Evolutionary conservation across 371 early-diverging fungal genomes (phyloP).

Genomic region (Parasitella parasitica): DNA sequence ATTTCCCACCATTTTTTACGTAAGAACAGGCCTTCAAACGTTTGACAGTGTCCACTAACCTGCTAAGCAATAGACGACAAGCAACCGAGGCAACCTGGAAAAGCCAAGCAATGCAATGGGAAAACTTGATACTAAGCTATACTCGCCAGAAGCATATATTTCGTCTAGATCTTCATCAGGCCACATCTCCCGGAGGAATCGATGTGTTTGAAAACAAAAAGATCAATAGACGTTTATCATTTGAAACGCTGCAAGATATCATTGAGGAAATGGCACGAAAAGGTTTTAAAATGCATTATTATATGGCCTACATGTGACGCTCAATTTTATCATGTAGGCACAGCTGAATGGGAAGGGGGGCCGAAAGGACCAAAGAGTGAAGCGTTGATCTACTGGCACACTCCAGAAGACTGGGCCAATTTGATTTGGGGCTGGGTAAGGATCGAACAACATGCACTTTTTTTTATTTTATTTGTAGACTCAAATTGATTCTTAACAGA

Average conservation of each 20-base stretch:
- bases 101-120: slow-evolving; percentile 82
- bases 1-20: slow-evolving; percentile 92
- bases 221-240: slow-evolving; percentile 61
- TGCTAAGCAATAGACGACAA: slow-evolving; percentile 60
- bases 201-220: slow-evolving; percentile 67
- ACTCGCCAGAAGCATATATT: slow-evolving; percentile 63
- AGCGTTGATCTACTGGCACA: slow-evolving; percentile 82
- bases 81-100: slow-evolving; percentile 82
- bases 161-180: slow-evolving; percentile 65
- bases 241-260: slow-evolving; percentile 65
- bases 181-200: slow-evolving; percentile 47
- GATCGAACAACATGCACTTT: neutral
- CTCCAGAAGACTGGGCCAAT: slow-evolving; percentile 88
- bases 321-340: slow-evolving; percentile 37
- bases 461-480: too few species aligned
- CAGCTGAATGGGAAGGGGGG: slow-evolving; percentile 74
- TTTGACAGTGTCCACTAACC: neutral
- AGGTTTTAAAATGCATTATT: slow-evolving; percentile 33
- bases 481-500: slow-evolving; percentile 34
- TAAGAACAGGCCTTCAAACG: slow-evolving; percentile 26
- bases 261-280: slow-evolving; percentile 75
- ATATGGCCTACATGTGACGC: too few species aligned
- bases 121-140: slow-evolving; percentile 70
- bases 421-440: slow-evolving; percentile 80
- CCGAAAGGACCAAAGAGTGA: slow-evolving; percentile 50